These are phyloP conservation scores for Puccinia hordei DNA, from an alignment of 1,284 basidiomycete genomes.

Conservation along the genomic window DNA sequence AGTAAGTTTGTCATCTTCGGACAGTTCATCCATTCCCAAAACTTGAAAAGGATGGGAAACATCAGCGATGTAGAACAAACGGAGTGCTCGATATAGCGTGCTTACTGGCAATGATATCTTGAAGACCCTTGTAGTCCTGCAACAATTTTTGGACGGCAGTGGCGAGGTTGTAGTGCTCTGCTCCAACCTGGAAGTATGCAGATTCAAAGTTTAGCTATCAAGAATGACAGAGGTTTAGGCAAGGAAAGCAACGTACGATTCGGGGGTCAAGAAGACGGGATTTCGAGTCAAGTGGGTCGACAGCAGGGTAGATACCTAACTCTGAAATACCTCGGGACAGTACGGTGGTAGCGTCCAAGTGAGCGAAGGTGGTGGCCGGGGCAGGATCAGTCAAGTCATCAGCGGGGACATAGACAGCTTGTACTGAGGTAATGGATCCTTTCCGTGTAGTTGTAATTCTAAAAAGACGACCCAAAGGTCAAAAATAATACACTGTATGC, in stretches of 20 bases:
- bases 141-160: constrained; percentile 97
- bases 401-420: constrained; percentile 98
- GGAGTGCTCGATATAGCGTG: neutral
- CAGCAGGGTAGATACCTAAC: constrained; percentile 99
- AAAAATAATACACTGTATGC: neutral
- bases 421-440: constrained; percentile 98
- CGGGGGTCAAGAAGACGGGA: constrained; percentile 99
- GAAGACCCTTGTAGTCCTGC: constrained; percentile 99
- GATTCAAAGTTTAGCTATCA: neutral
- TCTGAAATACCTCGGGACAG: constrained; percentile 98
- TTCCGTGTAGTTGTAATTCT: constrained; percentile 99
- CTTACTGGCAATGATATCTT: constrained; percentile 68
- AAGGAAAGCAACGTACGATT: constrained; percentile 64
- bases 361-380: constrained; percentile 97
- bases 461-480: constrained; percentile 59
- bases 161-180: constrained; percentile 92
- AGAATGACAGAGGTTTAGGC: neutral
- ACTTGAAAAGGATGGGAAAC: constrained; percentile 69
- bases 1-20: constrained; percentile 98
- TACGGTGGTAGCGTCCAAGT: constrained; percentile 99
- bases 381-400: constrained; percentile 99
- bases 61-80: constrained; percentile 10
- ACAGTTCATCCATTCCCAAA: constrained; percentile 99
- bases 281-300: constrained; percentile 98
- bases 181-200: constrained; percentile 62